Evolutionary conservation across 164 flowering plant species (phyloP), one percentile per base, ranked within the genome.

Genomic region (Sedum album): DNA sequence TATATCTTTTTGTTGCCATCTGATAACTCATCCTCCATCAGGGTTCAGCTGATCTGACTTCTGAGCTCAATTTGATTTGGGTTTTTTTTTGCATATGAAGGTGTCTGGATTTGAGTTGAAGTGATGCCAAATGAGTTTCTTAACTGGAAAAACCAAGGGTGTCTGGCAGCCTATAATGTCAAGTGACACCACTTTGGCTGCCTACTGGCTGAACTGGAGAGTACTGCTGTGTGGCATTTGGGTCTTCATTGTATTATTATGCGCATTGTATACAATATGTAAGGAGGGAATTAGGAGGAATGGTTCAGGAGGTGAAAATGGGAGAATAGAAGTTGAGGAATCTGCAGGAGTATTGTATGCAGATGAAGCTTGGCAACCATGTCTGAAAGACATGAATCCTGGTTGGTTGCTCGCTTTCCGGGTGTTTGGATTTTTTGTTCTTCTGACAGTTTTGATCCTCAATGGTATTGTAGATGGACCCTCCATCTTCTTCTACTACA

Each of bases 301-400:
- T 30, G 11, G 60, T 55, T 49, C 60, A 9, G n/a, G 18, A 55
- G 3, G 60, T 9, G 60, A 55, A 26, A 25, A 25, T 55, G 60
- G 30, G 18, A 55, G 60, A 55, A 55, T 55, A 15, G 30, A 55
- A 17, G 30, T 57, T 17, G 39, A 65, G 30, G 48, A 38, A 65
- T 21, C 28, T 35, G 46, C 46, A 65, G 46, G 46, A 38, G 14
- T 65, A 36, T 21, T 65, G 67, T 65, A 65, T 20, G 46, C 46
- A 38, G 31, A 65, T 36, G 67, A 65, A 65, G 48, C 67, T 9
- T 65, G 67, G 67, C 42, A 65, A 21, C 42, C 67, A 0, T 65
- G 67, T 41, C 62, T 57, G 17, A 65, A 26, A 65, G 67, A 14
- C 42, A 65, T 65, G 26, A 36, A 65, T 65, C 67, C 67, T 35